Evolutionary conservation across 768 basidiomycete species (phyloP).

Genomic region (Asterophora parasitica): DNA sequence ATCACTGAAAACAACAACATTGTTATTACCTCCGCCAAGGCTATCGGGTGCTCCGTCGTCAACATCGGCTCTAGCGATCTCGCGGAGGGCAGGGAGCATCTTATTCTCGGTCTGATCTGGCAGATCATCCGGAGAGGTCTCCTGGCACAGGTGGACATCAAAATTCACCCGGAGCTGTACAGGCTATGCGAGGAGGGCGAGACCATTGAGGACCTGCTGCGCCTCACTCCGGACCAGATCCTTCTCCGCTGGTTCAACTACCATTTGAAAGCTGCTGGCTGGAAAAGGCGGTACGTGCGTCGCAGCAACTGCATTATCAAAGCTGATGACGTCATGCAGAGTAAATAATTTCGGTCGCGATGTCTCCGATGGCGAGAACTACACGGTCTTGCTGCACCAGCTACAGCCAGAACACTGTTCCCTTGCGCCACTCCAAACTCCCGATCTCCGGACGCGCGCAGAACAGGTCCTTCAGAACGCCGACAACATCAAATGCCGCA

Average conservation of each 20-base stretch:
- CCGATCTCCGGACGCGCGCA: constrained; percentile 77
- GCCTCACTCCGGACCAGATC: constrained; percentile 95
- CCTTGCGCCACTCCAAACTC: constrained; percentile 82
- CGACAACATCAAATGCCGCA: constrained; percentile 88
- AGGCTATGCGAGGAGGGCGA: constrained; percentile 95
- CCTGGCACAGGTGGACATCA: constrained; percentile 94
- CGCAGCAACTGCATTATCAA: neutral
- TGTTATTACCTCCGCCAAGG: constrained; percentile 96
- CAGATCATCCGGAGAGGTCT: constrained; percentile 94
- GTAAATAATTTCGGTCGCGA: constrained; percentile 98
- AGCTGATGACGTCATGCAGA: constrained; percentile 35
- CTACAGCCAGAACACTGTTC: constrained; percentile 94
- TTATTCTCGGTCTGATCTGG: constrained; percentile 98
- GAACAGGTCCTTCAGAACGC: constrained; percentile 95
- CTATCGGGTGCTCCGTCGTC: constrained; percentile 97
- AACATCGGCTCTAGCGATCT: constrained; percentile 96
- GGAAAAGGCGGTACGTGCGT: constrained; percentile 65
- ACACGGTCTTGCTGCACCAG: constrained; percentile 93
- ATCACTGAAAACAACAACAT: constrained; percentile 99
- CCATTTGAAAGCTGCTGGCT: constrained; percentile 93
- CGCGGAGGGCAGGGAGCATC: constrained; percentile 89
- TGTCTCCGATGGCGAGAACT: constrained; percentile 96
- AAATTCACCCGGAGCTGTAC: constrained; percentile 95
- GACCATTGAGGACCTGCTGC: constrained; percentile 92
- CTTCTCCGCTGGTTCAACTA: constrained; percentile 99